These are phyloP conservation scores for Thozetella sp. DNA, from an alignment of 495 filamentous ascomycete genomes.

Conservation along the genomic window DNA sequence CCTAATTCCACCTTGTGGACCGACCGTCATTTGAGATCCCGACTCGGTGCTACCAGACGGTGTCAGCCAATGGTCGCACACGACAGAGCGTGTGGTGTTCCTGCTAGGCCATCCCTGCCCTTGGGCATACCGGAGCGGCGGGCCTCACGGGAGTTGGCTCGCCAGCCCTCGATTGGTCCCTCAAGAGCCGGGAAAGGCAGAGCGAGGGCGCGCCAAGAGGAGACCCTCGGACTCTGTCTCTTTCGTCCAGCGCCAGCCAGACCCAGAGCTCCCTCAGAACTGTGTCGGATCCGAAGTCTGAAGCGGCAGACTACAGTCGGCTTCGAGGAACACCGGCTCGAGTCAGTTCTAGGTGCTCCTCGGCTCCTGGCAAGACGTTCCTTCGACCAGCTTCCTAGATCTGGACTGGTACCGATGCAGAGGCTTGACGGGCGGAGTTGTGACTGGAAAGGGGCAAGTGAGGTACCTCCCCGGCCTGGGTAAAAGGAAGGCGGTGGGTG, in stretches of 20 bases:
- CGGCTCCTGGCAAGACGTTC: not conserved
- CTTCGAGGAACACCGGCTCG: not conserved
- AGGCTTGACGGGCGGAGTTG: not conserved
- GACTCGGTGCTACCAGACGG: not conserved
- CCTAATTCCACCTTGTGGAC: not conserved
- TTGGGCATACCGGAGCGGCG: not conserved
- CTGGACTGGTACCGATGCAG: not conserved
- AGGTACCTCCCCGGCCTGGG: not conserved
- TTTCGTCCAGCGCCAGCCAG: too few species aligned
- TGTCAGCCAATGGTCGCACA: not conserved
- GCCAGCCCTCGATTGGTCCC: not conserved
- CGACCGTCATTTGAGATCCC: not conserved
- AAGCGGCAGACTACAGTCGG: not conserved
- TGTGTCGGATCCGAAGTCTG: not conserved
- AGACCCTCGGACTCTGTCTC: too few species aligned
- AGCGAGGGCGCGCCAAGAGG: too few species aligned
- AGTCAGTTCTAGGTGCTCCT: not conserved
- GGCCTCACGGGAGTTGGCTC: not conserved
- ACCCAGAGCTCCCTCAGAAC: not conserved
- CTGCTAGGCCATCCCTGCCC: not conserved
- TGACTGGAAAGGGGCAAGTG: conserved; percentile 2
- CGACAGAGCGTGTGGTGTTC: not conserved
- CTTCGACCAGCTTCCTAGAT: conserved; percentile 1
- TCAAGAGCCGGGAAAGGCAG: not conserved
- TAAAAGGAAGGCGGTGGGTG: not conserved